Conservation (phyloP, 495 filamentous ascomycete species). For the Tuber brumale region DNA sequence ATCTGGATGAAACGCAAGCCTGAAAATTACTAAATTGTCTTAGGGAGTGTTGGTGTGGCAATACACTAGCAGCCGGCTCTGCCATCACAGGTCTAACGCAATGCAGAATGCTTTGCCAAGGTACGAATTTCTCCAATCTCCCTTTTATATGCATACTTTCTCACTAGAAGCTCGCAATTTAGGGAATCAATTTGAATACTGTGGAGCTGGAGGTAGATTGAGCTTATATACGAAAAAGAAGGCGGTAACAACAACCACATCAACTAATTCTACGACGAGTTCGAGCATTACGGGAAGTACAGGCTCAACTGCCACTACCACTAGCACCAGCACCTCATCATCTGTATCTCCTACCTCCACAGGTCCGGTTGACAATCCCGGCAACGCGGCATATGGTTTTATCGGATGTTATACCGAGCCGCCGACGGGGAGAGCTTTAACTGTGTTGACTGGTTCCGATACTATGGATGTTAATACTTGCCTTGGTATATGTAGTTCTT, state of each 20-base stretch:
- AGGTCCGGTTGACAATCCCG: constrained; percentile 28
- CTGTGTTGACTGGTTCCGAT: constrained; percentile 23
- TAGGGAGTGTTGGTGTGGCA: constrained; percentile 35
- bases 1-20: not conserved
- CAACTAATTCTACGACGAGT: not conserved
- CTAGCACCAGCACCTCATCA: not conserved
- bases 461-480: constrained; percentile 40
- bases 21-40: not conserved
- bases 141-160: not conserved
- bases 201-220: not conserved
- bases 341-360: constrained; percentile 11
- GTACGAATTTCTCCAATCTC: not conserved
- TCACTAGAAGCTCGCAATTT: not conserved
- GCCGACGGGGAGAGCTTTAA: constrained; percentile 39
- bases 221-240: not conserved
- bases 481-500: constrained; percentile 38
- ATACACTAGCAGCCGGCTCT: constrained; percentile 19
- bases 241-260: not conserved
- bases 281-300: not conserved
- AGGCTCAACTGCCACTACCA: not conserved
- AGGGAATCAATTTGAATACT: not conserved
- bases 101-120: constrained; percentile 21
- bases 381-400: constrained; percentile 28
- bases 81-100: constrained; percentile 7
- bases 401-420: constrained; percentile 44